These are phyloP conservation scores for Candida tropicalis DNA, from an alignment of 1,139 yeast genomes.

Conservation along the genomic window DNA sequence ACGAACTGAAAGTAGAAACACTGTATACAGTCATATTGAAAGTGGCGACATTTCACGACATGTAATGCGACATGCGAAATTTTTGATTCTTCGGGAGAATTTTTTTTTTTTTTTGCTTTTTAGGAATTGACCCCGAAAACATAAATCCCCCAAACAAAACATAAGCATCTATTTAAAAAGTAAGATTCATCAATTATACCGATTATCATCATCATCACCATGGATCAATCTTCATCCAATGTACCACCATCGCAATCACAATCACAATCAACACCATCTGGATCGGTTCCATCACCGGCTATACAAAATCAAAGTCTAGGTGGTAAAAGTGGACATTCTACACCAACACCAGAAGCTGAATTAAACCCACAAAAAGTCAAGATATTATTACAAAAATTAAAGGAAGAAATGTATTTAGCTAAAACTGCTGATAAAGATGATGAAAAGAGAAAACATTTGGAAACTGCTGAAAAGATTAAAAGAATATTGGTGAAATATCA, in stretches of 20 bases:
- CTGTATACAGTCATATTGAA: no score
- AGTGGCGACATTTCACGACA: no score
- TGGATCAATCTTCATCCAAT: constrained; percentile 4
- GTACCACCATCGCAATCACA: not conserved
- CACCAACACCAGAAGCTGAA: constrained; percentile 19
- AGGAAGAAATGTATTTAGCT: constrained; percentile 65
- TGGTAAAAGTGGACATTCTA: constrained; percentile 1
- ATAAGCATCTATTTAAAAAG: no score
- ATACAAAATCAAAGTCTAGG: not conserved
- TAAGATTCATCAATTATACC: not conserved
- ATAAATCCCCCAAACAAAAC: no score
- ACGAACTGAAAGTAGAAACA: no score
- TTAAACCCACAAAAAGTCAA: constrained; percentile 17
- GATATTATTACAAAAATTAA: constrained; percentile 33
- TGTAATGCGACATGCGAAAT: no score
- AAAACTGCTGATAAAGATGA: constrained; percentile 52
- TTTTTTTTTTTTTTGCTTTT: not conserved
- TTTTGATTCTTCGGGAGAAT: no score
- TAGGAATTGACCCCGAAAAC: no score
- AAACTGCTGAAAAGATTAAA: constrained; percentile 69
- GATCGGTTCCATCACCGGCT: not conserved
- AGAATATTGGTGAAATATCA: constrained; percentile 47
- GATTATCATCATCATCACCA: not conserved
- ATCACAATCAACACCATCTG: not conserved
- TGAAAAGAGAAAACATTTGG: constrained; percentile 68